Conservation (phyloP, 305 asterid species). For the Andrographis paniculata region DNA sequence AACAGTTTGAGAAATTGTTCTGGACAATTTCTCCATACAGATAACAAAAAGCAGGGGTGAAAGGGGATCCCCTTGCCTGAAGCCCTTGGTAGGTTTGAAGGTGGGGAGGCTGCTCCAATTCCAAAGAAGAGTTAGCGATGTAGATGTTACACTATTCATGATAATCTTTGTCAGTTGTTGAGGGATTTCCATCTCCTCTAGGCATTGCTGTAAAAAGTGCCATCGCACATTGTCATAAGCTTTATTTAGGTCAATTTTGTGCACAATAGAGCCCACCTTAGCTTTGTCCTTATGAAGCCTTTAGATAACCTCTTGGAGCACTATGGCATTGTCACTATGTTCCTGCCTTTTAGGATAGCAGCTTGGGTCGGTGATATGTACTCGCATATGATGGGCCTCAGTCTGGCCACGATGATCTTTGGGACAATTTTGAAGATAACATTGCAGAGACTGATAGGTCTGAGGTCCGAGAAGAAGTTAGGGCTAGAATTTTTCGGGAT, state of each 20-base stretch:
- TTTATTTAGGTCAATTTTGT: not conserved
- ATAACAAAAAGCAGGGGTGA: not conserved
- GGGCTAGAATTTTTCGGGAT: not conserved
- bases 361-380: not conserved
- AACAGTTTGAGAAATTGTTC: not conserved
- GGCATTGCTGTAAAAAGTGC: not conserved
- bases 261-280: not conserved
- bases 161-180: not conserved
- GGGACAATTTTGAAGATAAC: not conserved
- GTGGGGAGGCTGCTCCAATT: not conserved
- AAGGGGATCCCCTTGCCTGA: not conserved
- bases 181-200: not conserved
- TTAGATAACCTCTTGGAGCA: not conserved
- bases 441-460: not conserved
- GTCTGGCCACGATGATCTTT: not conserved
- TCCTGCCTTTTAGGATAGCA: not conserved
- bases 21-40: not conserved
- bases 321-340: not conserved
- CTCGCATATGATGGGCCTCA: not conserved
- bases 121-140: not conserved
- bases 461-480: no score
- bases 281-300: not conserved
- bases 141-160: not conserved
- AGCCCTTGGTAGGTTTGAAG: not conserved
- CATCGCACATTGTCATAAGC: not conserved